Conservation (phyloP, 2,329 filamentous ascomycete genomes). For the Zasmidium cellare region DNA sequence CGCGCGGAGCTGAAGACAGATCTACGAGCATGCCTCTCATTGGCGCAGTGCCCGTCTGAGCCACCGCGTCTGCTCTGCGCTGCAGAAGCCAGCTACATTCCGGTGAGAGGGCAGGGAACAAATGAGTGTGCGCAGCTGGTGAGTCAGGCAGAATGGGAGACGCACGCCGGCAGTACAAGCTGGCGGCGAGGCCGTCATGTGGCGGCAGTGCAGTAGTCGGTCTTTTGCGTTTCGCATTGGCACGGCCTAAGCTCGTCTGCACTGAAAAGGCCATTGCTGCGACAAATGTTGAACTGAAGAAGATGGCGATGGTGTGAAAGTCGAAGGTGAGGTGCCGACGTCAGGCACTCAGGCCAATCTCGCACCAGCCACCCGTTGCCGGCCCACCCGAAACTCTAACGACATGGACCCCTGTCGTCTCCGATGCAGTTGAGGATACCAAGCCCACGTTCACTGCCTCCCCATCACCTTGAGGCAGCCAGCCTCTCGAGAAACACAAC, state of each 20-base stretch:
- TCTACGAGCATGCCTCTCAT: slow-evolving; percentile 11
- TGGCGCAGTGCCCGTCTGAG: slow-evolving; percentile 12
- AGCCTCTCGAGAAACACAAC: neutral
- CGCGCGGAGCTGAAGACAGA: neutral
- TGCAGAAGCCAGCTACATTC: slow-evolving; percentile 2
- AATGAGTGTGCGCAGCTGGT: neutral
- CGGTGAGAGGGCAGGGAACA: slow-evolving; percentile 4
- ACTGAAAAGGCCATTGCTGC: neutral
- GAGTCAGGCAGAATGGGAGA: neutral
- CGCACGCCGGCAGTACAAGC: neutral
- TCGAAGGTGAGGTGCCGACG: too few species aligned
- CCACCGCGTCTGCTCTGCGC: slow-evolving; percentile 8
- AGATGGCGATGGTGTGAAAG: neutral
- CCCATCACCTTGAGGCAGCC: too few species aligned
- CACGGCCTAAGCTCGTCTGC: neutral
- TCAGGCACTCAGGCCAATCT: too few species aligned
- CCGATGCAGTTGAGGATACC: too few species aligned
- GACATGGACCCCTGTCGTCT: too few species aligned
- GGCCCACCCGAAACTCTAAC: too few species aligned
- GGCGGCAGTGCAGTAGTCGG: neutral
- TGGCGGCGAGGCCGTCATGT: neutral
- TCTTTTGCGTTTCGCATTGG: neutral
- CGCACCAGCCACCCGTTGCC: too few species aligned
- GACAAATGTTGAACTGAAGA: neutral
- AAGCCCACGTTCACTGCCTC: too few species aligned